phyloP scores from a whole-genome alignment of 352 stramenopile species.

The Aphanomyces cochlioides region DNA sequence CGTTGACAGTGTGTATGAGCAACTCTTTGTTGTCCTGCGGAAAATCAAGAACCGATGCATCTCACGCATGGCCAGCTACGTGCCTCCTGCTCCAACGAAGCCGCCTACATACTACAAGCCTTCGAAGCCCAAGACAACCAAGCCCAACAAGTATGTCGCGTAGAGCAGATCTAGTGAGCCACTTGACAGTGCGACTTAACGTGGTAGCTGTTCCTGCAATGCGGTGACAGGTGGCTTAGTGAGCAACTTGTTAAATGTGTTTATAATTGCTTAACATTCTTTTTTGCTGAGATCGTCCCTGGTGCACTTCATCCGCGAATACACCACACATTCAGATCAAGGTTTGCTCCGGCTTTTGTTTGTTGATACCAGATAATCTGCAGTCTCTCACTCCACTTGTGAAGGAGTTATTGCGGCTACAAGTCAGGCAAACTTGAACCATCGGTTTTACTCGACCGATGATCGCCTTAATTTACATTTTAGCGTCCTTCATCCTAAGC shows the following conservation, averaged over 20 bases:
- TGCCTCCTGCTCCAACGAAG: neutral
- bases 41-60: conserved; percentile 26
- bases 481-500: too few species aligned
- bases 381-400: too few species aligned
- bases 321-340: too few species aligned
- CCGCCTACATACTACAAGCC: neutral
- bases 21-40: conserved; percentile 1
- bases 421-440: too few species aligned
- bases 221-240: conserved; percentile 2
- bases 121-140: neutral
- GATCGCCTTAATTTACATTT: too few species aligned
- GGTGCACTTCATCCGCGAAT: neutral
- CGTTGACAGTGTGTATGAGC: conserved; percentile 5
- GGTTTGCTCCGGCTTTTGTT: neutral
- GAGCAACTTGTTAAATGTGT: neutral
- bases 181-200: neutral
- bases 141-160: neutral
- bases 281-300: neutral
- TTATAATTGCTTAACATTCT: neutral
- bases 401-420: too few species aligned
- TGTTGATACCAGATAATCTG: neutral
- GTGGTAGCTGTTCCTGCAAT: neutral
- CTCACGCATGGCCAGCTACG: neutral
- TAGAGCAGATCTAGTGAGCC: neutral
- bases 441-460: too few species aligned